Base-by-base conservation (phyloP, 1,139 yeast genomes). In the Yamadazyma jaroonii region DNA sequence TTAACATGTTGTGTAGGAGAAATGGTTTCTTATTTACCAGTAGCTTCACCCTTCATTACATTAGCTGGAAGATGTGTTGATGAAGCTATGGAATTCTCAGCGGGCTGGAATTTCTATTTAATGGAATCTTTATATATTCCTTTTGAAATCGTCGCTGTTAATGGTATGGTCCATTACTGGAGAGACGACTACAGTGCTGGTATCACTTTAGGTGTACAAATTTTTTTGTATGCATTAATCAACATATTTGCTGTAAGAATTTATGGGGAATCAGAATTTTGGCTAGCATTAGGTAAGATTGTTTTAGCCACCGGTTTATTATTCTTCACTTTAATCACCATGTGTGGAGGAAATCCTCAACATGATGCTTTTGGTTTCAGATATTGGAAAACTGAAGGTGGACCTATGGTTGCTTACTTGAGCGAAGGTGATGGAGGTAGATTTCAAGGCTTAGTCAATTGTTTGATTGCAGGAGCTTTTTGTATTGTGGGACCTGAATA, bases 401-500 rank as follows among this genome's bases (percentile, higher is more conserved):
- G 67, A 3, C 68, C 69, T 10, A 76, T 84, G 50, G 79, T 77
- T 28, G 74, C 72, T 44, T 77, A 72, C 48, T 59, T 67, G 36
- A 66, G 75, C 9, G 64, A 71, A 0, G 92, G 90, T 1, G 48
- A 60, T 3, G 49, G 72, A 3, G 95, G 95, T 13, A 64, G 79
- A 44, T 84, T 84, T 51, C 77, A 79, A 49, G 95, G 88, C 0
- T 81, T 82, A 48, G 58, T 82, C 42, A 75, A 78, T 2, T 79
- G 85, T 44, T 52, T 84, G 34, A 71, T 72, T 33, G 69, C 72
- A 32, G 83, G 84, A 14, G 68, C 78, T 11, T 84, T 81, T 57
- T 79, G 89, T 6, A 76, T 84, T 47, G 88, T 87, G 6, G 94
- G 94, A 3, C 90, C 94, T 2, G 95, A 86, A 56, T 84, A 84